phyloP scores from a whole-genome alignment of 2,329 filamentous ascomycete species.

The Fusarium odoratissimum region DNA sequence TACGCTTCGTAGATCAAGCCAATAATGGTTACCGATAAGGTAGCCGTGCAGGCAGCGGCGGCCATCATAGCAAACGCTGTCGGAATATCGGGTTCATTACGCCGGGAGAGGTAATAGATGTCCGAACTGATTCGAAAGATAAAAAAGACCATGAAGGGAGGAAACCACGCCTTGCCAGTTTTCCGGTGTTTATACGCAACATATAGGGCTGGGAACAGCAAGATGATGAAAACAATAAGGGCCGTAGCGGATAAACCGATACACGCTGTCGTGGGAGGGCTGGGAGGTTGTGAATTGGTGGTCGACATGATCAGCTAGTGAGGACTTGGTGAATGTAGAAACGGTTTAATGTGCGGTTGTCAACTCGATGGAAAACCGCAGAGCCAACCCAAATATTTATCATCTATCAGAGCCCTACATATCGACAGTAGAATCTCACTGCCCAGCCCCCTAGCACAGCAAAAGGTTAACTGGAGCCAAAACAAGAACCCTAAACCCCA shows the following conservation, averaged over 20 bases:
- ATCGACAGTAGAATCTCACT: rapidly evolving
- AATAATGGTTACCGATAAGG: not conserved
- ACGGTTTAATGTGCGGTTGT: rapidly evolving
- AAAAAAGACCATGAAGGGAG: not conserved
- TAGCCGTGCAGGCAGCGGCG: not conserved
- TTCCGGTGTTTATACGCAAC: not conserved
- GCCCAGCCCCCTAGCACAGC: not conserved
- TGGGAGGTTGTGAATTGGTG: not conserved
- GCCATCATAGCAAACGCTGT: not conserved
- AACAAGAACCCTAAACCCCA: not conserved
- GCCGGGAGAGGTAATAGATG: not conserved
- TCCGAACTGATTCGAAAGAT: not conserved
- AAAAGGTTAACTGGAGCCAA: not conserved
- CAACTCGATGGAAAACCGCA: not conserved
- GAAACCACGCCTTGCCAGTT: not conserved
- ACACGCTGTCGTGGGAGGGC: not conserved
- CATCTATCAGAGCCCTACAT: rapidly evolving
- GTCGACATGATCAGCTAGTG: not conserved
- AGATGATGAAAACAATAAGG: not conserved
- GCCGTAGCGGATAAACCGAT: not conserved
- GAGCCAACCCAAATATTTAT: not conserved
- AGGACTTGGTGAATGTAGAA: too few species aligned
- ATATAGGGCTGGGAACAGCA: not conserved
- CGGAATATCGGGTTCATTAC: not conserved
- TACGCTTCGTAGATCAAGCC: not conserved